These are phyloP conservation scores for Penicillium chermesinum DNA, from an alignment of 495 filamentous ascomycete genomes.

Conservation along the genomic window DNA sequence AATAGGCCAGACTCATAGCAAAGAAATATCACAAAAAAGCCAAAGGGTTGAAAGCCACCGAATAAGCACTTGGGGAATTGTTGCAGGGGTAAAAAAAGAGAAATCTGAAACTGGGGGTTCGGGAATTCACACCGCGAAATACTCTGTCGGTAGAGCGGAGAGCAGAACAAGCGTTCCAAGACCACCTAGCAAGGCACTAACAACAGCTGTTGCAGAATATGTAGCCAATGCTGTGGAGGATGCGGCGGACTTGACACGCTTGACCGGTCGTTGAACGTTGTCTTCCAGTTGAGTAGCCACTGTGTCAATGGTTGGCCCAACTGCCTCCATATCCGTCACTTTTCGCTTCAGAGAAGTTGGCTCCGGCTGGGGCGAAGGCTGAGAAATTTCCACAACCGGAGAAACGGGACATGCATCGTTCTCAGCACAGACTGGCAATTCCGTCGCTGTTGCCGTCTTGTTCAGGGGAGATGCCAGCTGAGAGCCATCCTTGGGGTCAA, in stretches of 20 bases:
- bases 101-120: not conserved
- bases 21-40: too few species aligned
- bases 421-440: too few species aligned
- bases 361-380: too few species aligned
- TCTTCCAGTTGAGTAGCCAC: not conserved
- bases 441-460: too few species aligned
- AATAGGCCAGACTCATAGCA: too few species aligned
- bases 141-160: slow-evolving; percentile 41
- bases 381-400: too few species aligned
- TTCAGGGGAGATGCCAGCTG: too few species aligned
- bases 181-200: slow-evolving; percentile 44
- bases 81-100: not conserved
- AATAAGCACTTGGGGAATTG: not conserved
- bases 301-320: not conserved
- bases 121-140: slow-evolving; percentile 21
- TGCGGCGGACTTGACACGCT: slow-evolving; percentile 27
- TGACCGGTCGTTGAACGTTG: slow-evolving; percentile 23
- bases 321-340: slow-evolving; percentile 27
- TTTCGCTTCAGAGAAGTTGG: slow-evolving; percentile 28
- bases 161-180: slow-evolving; percentile 46
- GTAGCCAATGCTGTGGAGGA: slow-evolving; percentile 21
- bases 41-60: not conserved
- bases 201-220: slow-evolving; percentile 41
- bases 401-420: too few species aligned
- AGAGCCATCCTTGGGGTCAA: too few species aligned